Conservation (phyloP, 352 stramenopile genomes). For the Globisporangium cystogenes region DNA sequence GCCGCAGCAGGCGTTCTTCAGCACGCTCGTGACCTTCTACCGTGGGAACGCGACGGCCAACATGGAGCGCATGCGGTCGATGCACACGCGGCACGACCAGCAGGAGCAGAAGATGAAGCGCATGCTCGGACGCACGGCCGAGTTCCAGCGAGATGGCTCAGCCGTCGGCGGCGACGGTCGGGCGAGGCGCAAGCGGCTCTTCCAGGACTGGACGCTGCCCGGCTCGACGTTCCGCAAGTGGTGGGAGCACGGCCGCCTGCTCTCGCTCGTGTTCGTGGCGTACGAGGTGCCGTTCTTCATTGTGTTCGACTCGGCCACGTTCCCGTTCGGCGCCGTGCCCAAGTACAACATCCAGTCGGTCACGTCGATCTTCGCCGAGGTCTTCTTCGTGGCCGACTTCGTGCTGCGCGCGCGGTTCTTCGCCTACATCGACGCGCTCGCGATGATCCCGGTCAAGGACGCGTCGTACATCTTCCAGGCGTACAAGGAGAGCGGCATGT, state of each 20-base stretch:
- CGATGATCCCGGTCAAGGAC: conserved; percentile 59
- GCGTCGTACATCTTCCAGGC: conserved; percentile 57
- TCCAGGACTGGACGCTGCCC: conserved; percentile 38
- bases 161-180: background rate
- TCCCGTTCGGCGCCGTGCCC: conserved; percentile 33
- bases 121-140: conserved; percentile 42
- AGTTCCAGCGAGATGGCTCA: conserved; percentile 11
- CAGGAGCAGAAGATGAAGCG: conserved; percentile 80
- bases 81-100: conserved; percentile 45
- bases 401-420: conserved; percentile 46
- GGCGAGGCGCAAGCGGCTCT: conserved; percentile 3
- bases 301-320: conserved; percentile 55
- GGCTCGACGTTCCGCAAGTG: conserved; percentile 50
- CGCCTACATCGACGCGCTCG: conserved; percentile 59
- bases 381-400: conserved; percentile 55
- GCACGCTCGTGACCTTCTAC: conserved; percentile 49
- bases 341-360: conserved; percentile 45
- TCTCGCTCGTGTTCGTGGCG: conserved; percentile 45
- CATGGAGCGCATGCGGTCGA: conserved; percentile 51
- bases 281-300: conserved; percentile 67
- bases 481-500: conserved; percentile 49
- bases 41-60: conserved; percentile 19
- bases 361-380: conserved; percentile 41
- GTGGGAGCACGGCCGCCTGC: conserved; percentile 48
- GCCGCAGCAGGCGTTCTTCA: conserved; percentile 39